phyloP scores from a whole-genome alignment of 306 rosid species.

The Corylus americana region DNA sequence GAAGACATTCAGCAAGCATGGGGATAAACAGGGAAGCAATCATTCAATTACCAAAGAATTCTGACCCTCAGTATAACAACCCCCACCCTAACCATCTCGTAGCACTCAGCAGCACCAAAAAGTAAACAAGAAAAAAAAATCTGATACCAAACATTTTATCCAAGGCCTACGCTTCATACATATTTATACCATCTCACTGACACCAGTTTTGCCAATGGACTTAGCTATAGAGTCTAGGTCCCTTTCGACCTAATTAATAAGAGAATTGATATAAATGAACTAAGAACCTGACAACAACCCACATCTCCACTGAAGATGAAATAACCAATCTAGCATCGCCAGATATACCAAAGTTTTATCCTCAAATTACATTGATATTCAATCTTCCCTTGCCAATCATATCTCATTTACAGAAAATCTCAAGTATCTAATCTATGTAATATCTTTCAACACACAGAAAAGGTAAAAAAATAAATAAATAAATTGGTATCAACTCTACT shows the following conservation, averaged over 20 bases:
- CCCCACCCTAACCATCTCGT: not conserved
- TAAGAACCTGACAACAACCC: not conserved
- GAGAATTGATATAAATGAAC: not conserved
- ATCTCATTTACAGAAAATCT: not conserved
- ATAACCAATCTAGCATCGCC: not conserved
- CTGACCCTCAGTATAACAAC: slow-evolving; percentile 3
- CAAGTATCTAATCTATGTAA: not conserved
- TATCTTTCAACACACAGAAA: not conserved
- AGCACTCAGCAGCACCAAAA: not conserved
- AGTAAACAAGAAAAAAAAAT: not conserved
- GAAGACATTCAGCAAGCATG: not conserved
- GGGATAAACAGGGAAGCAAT: not conserved
- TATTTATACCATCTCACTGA: not conserved
- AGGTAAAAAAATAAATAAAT: not conserved
- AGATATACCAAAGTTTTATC: not conserved
- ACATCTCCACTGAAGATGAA: not conserved
- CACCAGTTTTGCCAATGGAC: not conserved
- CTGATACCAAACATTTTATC: not conserved
- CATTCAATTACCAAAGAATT: slow-evolving; percentile 14
- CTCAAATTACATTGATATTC: not conserved
- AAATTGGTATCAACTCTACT: slow-evolving; percentile 28
- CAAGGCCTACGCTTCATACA: not conserved
- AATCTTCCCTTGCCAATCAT: not conserved
- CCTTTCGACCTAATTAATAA: not conserved
- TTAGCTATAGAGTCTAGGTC: not conserved